Percentiles rank a stretch among this genome's conserved stretches.
Evolutionary conservation across 2,329 filamentous ascomycete species (phyloP).

Genomic region (Penicillium sp.): DNA sequence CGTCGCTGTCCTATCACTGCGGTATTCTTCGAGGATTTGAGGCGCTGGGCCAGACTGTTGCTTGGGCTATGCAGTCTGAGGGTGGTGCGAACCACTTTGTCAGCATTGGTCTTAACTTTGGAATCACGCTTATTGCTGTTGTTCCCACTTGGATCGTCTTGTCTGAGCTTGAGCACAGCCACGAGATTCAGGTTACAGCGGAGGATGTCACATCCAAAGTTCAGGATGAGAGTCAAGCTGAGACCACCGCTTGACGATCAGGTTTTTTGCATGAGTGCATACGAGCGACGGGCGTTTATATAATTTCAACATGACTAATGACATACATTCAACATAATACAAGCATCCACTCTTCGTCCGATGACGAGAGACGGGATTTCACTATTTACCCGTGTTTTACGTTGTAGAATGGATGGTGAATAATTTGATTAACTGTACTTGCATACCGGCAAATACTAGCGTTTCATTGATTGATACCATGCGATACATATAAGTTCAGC

Average conservation of each 20-base stretch:
- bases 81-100: slow-evolving; percentile 26
- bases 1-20: slow-evolving; percentile 26
- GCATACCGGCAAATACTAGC: too few species aligned
- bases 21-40: slow-evolving; percentile 28
- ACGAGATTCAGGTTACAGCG: slow-evolving; percentile 24
- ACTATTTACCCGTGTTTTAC: too few species aligned
- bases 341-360: background rate
- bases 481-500: background rate
- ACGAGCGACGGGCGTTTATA: background rate
- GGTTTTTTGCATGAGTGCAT: background rate
- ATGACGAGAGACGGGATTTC: too few species aligned
- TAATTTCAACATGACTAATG: slow-evolving; percentile 4
- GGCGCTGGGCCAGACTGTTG: slow-evolving; percentile 26
- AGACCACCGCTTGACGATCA: background rate
- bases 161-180: slow-evolving; percentile 25
- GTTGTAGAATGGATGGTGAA: too few species aligned
- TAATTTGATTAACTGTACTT: too few species aligned
- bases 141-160: slow-evolving; percentile 27
- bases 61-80: slow-evolving; percentile 29
- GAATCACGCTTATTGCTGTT: slow-evolving; percentile 24
- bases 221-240: background rate
- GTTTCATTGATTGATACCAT: background rate
- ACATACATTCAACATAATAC: slow-evolving; percentile 6
- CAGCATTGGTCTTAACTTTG: slow-evolving; percentile 29
- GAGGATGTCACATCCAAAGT: slow-evolving; percentile 13